A percentile compares a stretch with the other conserved stretches of the same genome.
phyloP scores from a whole-genome alignment of 2,329 filamentous ascomycete species.

The Lasiodiplodia hormozganensis region DNA sequence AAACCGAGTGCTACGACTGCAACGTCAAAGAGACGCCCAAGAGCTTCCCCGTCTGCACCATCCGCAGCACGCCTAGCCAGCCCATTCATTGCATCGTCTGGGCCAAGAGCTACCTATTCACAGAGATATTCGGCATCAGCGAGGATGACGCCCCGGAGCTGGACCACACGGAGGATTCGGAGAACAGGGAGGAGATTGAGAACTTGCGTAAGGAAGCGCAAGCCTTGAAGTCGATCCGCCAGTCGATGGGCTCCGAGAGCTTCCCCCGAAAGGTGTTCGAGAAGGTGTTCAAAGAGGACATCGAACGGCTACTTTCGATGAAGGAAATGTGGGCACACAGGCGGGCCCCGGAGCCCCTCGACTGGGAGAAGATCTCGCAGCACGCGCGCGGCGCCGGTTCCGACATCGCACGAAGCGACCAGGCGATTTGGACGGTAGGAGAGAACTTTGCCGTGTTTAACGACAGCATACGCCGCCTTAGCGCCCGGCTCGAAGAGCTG shows the following conservation, averaged over 20 bases:
- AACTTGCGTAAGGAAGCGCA: constrained; percentile 85
- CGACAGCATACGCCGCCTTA: constrained; percentile 80
- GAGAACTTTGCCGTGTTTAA: constrained; percentile 89
- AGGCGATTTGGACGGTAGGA: constrained; percentile 78
- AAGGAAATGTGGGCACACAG: constrained; percentile 96
- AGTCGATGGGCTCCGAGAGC: constrained; percentile 77
- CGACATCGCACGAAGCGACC: constrained; percentile 69
- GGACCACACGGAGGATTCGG: constrained; percentile 78
- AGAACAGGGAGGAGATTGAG: constrained; percentile 87
- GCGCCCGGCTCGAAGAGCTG: constrained; percentile 72
- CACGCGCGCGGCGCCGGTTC: constrained; percentile 59
- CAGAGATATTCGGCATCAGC: constrained; percentile 90
- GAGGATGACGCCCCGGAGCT: constrained; percentile 83
- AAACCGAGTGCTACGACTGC: constrained; percentile 97
- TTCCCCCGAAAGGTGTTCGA: constrained; percentile 86
- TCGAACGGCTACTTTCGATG: constrained; percentile 81
- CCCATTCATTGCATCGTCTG: constrained; percentile 99
- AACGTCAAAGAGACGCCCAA: constrained; percentile 88
- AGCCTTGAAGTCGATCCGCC: constrained; percentile 81
- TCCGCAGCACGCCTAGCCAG: constrained; percentile 93
- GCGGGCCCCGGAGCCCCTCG: constrained; percentile 73
- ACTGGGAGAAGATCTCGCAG: constrained; percentile 68
- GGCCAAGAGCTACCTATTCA: constrained; percentile 95
- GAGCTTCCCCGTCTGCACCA: constrained; percentile 94
- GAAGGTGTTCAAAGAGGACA: constrained; percentile 89